A percentile compares a stretch with the other conserved stretches of the same genome.
phyloP scores from a whole-genome alignment of 2,329 filamentous ascomycete species.

The Alternaria sp. region DNA sequence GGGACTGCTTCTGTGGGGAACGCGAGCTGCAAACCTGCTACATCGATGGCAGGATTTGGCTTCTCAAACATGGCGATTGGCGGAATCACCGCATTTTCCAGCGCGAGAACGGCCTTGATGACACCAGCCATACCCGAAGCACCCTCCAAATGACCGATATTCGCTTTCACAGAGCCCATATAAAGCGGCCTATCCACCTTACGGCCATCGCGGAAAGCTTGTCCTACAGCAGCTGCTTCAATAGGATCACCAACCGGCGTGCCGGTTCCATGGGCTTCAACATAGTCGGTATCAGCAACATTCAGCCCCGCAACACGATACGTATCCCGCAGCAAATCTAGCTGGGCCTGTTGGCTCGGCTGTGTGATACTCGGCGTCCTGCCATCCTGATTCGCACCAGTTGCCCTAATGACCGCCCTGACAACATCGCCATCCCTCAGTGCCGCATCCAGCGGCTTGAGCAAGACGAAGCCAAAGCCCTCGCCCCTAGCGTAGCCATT shows the following conservation, averaged over 20 bases:
- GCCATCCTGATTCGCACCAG: constrained; percentile 20
- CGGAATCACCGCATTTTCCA: constrained; percentile 43
- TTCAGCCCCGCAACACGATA: constrained; percentile 6
- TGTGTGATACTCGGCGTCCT: constrained; percentile 8
- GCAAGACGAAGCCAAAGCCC: constrained; percentile 64
- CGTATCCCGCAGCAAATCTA: constrained; percentile 10
- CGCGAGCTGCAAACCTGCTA: background rate
- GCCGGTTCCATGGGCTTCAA: constrained; percentile 18
- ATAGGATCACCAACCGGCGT: constrained; percentile 14
- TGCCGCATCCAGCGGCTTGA: constrained; percentile 19
- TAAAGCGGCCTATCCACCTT: background rate
- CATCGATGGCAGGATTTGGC: constrained; percentile 22
- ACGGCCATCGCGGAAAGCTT: constrained; percentile 4
- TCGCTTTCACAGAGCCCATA: constrained; percentile 27
- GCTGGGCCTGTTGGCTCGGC: constrained; percentile 54
- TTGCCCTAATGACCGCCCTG: constrained; percentile 26
- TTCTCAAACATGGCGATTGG: constrained; percentile 33
- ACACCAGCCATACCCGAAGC: constrained; percentile 22
- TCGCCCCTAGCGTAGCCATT: constrained; percentile 70
- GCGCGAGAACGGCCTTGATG: constrained; percentile 27
- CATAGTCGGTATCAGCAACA: constrained; percentile 8
- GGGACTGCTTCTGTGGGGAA: background rate
- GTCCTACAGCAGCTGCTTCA: constrained; percentile 8
- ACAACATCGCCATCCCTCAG: constrained; percentile 25
- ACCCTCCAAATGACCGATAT: constrained; percentile 29